These are phyloP conservation scores for Circinella minor DNA, from an alignment of 371 early-diverging fungal species.

Conservation along the genomic window DNA sequence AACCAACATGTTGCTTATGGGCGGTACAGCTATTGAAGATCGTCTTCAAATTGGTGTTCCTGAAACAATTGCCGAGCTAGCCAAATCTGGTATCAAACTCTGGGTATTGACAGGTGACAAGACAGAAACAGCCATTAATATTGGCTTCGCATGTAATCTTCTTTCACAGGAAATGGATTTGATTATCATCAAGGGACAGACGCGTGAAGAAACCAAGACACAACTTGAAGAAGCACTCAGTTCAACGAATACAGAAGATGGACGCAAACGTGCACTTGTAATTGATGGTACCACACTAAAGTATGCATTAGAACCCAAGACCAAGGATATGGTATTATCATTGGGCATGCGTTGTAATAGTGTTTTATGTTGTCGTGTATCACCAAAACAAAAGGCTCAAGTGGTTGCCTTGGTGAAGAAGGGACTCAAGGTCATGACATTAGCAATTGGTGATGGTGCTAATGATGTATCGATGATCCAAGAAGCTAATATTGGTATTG, in stretches of 20 bases:
- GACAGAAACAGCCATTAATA: slow-evolving; percentile 97
- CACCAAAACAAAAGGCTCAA: slow-evolving; percentile 89
- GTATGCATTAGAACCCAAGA: slow-evolving; percentile 70
- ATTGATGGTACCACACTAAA: slow-evolving; percentile 91
- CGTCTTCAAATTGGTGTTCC: slow-evolving; percentile 93
- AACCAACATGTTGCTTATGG: slow-evolving; percentile 70
- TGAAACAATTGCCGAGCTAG: slow-evolving; percentile 87
- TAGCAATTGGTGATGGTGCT: slow-evolving; percentile 91
- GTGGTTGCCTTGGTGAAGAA: slow-evolving; percentile 67
- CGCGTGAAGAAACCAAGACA: slow-evolving; percentile 60
- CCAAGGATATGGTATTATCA: slow-evolving; percentile 63
- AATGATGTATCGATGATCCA: slow-evolving; percentile 97
- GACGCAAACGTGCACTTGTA: slow-evolving; percentile 65
- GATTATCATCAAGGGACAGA: slow-evolving; percentile 67
- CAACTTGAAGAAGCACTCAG: slow-evolving; percentile 41
- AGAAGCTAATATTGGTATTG: slow-evolving; percentile 91
- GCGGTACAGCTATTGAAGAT: slow-evolving; percentile 94
- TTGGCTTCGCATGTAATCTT: slow-evolving; percentile 89
- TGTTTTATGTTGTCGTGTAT: slow-evolving; percentile 88
- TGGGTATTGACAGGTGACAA: slow-evolving; percentile 99
- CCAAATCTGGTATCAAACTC: slow-evolving; percentile 90
- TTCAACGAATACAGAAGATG: background rate
- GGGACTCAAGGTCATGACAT: slow-evolving; percentile 73
- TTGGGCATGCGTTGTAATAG: slow-evolving; percentile 72
- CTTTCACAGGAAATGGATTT: slow-evolving; percentile 66